Conservation (phyloP, 1,284 basidiomycete genomes). For the Ustilago tritici region DNA sequence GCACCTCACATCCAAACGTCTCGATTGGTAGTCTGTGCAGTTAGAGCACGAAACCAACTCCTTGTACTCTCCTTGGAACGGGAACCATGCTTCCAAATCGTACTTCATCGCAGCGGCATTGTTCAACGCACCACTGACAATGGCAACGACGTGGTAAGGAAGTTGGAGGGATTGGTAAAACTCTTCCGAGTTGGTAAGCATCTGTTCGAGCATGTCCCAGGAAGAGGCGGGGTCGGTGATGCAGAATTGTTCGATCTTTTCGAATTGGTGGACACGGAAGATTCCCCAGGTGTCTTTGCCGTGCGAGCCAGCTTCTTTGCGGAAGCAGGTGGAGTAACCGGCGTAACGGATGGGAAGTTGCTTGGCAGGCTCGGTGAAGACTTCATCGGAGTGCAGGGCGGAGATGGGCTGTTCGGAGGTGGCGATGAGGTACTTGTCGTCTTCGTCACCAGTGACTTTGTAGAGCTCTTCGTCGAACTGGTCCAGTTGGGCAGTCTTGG, state of each 20-base stretch:
- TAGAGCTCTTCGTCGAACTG: slow-evolving; percentile 99
- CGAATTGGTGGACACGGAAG: slow-evolving; percentile 99
- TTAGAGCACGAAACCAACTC: slow-evolving; percentile 75
- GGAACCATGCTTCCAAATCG: slow-evolving; percentile 99
- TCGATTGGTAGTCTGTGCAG: slow-evolving; percentile 72
- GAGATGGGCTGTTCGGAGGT: slow-evolving; percentile 99
- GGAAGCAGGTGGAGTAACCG: slow-evolving; percentile 91
- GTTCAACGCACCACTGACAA: slow-evolving; percentile 95
- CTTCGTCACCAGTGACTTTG: slow-evolving; percentile 87
- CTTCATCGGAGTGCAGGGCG: slow-evolving; percentile 92
- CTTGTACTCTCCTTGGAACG: slow-evolving; percentile 95
- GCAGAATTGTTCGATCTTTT: slow-evolving; percentile 96
- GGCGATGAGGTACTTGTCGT: slow-evolving; percentile 98
- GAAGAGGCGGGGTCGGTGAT: slow-evolving; percentile 87
- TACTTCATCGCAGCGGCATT: slow-evolving; percentile 96
- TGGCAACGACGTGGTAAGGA: slow-evolving; percentile 92
- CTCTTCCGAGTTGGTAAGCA: slow-evolving; percentile 88
- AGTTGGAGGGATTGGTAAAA: slow-evolving; percentile 95
- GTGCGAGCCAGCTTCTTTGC: slow-evolving; percentile 96
- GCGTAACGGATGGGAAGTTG: slow-evolving; percentile 87
- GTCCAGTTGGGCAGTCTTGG: slow-evolving; percentile 94
- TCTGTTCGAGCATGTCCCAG: slow-evolving; percentile 91
- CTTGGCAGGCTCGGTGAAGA: slow-evolving; percentile 91
- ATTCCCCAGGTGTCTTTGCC: slow-evolving; percentile 99
- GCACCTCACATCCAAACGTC: slow-evolving; percentile 65